Evolutionary conservation across 306 rosid species (phyloP).

Genomic region (Corylus avellana): DNA sequence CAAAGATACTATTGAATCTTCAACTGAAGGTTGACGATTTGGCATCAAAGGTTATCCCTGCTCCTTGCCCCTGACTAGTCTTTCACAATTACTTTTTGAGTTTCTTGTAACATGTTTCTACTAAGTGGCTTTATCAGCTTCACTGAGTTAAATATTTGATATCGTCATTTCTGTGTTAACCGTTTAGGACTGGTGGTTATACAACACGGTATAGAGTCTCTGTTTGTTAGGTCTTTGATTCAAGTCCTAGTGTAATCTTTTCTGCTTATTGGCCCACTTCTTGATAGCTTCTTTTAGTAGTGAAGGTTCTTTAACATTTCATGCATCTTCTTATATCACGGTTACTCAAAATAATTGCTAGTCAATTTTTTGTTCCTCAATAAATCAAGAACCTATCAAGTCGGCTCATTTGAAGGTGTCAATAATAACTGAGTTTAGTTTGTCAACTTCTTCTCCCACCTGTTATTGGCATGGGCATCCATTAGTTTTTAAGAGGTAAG

Average conservation of each 20-base stretch:
- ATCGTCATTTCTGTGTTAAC: not conserved
- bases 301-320: not conserved
- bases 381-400: not conserved
- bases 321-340: not conserved
- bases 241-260: not conserved
- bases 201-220: not conserved
- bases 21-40: slow-evolving; percentile 93
- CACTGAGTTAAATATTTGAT: not conserved
- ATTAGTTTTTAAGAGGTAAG: not conserved
- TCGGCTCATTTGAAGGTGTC: not conserved
- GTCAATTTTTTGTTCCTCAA: not conserved
- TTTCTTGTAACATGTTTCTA: not conserved
- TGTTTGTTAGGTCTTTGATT: not conserved
- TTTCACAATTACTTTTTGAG: not conserved
- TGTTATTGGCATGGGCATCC: not conserved
- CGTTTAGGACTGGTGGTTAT: not conserved
- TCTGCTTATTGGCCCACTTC: not conserved
- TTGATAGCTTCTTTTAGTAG: not conserved
- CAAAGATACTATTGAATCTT: slow-evolving; percentile 82
- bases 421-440: not conserved
- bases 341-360: not conserved
- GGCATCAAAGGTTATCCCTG: slow-evolving; percentile 78
- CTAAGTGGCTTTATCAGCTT: not conserved
- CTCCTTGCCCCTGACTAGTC: slow-evolving; percentile 4
- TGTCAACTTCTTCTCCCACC: not conserved